These are phyloP conservation scores for Gliomastix tumulicola DNA, from an alignment of 2,329 filamentous ascomycete genomes.

Conservation along the genomic window DNA sequence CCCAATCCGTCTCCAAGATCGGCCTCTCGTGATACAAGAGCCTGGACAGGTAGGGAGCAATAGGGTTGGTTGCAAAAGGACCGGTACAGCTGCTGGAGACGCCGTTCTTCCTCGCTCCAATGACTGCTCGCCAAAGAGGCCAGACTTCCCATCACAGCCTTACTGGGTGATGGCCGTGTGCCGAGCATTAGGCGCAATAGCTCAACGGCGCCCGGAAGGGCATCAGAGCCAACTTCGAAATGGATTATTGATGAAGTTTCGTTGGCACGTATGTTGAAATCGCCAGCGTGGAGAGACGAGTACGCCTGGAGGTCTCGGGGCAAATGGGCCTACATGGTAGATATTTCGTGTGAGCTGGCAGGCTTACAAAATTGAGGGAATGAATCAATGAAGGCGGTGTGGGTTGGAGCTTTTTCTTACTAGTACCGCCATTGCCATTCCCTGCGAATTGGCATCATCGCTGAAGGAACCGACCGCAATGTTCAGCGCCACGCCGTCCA, in stretches of 20 bases:
- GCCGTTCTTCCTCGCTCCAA: conserved; percentile 82
- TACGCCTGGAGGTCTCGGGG: no score
- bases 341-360: no score
- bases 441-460: conserved; percentile 83
- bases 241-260: conserved; percentile 95
- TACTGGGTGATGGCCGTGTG: conserved; percentile 76
- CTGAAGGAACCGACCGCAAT: conserved; percentile 96
- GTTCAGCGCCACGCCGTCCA: conserved; percentile 90
- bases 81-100: conserved; percentile 81
- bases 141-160: conserved; percentile 83
- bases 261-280: conserved; percentile 92
- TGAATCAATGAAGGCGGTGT: no score
- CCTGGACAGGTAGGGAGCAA: conserved; percentile 82
- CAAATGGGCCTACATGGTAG: no score
- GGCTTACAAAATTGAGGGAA: no score
- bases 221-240: conserved; percentile 84
- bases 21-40: conserved; percentile 69
- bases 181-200: conserved; percentile 94
- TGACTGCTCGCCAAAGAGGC: conserved; percentile 99
- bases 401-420: no score
- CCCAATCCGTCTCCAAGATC: conserved; percentile 89
- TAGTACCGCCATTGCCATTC: conserved; percentile 96
- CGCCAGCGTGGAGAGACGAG: conserved; percentile 80
- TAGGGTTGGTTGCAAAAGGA: conserved; percentile 83
- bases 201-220: conserved; percentile 75